Base-by-base conservation (phyloP, 176 grass and related monocot species). In the Carex scoparia region DNA sequence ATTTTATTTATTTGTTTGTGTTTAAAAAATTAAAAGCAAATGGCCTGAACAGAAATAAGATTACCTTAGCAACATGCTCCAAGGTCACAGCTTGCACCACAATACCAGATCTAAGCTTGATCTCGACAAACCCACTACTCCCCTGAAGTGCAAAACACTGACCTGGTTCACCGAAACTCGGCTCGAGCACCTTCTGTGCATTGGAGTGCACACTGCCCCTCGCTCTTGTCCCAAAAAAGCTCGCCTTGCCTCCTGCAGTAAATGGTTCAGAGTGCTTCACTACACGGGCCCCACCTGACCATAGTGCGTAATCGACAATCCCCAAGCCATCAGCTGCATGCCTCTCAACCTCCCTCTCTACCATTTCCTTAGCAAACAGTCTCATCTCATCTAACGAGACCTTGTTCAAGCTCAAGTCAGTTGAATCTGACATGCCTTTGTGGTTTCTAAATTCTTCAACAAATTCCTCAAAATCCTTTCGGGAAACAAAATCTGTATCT, bases 251-350 rank as follows among this genome's bases (percentile, higher is more conserved):
- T 40, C 63, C 76, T 58, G 63, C 18, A 13, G 63, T 65, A 86
- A 88, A 95, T 0, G 87, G 61, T 33, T 94, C 88, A 0, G 97
- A 99, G 74, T 96, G 80, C 51, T 87, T 86, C 56, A 92, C 81
- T 74, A 99, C 87, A 46, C 84, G 90, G 5, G 91, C 96, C 55
- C 96, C 96, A 58, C 88, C 93, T 0, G 96, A 91, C 2, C 68
- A 87, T 54, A 99, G 75, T 1, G 93, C 96, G 15, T 94, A 91
- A 84, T 99, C 96, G 31, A 91, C 96, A 86, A 93, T 92, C 83
- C 93, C 93, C 31, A 99, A 83, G n/a, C 96, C 96, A 92, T 99
- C 96, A 0, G 96, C 90, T 0, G 91, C 89, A 88, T 99, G 96
- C 84, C 90, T 99, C 81, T 95, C 89, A 59, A 99, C 90, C 86